phyloP scores from a whole-genome alignment of 495 filamentous ascomycete species.

The Neurospora sp. region DNA sequence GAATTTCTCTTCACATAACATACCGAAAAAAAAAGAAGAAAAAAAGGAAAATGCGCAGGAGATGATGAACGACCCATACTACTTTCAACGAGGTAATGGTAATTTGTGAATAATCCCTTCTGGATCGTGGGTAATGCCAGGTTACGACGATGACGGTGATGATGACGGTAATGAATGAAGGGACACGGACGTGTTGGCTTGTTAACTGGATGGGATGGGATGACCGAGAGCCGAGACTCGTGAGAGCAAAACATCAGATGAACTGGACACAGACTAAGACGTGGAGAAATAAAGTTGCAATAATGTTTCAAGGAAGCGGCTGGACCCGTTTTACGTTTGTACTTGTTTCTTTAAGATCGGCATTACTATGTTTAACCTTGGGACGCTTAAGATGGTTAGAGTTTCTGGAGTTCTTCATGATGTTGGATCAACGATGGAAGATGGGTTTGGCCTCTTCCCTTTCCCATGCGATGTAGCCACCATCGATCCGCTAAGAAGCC shows the following conservation, averaged over 20 bases:
- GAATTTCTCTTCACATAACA: slow-evolving; percentile 46
- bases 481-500: background rate
- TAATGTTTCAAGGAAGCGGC: background rate
- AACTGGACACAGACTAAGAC: background rate
- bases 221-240: background rate
- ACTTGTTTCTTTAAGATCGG: background rate
- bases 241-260: background rate
- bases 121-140: background rate
- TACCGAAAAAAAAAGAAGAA: background rate
- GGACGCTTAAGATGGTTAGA: background rate
- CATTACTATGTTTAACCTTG: background rate
- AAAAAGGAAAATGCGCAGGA: background rate
- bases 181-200: background rate
- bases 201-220: background rate
- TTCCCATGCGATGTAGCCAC: background rate
- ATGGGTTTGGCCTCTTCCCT: background rate
- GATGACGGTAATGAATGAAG: background rate
- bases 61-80: background rate
- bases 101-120: slow-evolving; percentile 10
- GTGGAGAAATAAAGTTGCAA: background rate
- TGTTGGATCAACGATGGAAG: background rate
- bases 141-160: background rate
- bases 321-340: background rate
- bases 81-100: slow-evolving; percentile 17
- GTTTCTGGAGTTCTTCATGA: background rate